phyloP scores from a whole-genome alignment of 2,329 filamentous ascomycete genomes.

The Sarocladiaceae sp. region DNA sequence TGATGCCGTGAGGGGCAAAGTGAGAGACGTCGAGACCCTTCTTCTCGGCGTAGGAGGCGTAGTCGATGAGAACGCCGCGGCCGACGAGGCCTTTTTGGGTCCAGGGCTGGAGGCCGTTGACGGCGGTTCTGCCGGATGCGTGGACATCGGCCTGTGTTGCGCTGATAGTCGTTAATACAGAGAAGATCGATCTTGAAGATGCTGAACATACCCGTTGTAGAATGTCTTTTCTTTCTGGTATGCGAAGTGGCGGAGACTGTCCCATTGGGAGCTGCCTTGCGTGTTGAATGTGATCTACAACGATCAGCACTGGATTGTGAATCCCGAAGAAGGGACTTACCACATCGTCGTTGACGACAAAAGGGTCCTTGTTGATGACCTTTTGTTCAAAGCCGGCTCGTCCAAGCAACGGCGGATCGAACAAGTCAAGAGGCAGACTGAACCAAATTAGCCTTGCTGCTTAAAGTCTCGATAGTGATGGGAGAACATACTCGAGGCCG shows the following conservation, averaged over 20 bases:
- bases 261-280: constrained; percentile 50
- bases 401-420: constrained; percentile 13
- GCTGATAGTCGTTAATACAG: not conserved
- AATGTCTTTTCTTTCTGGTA: not conserved
- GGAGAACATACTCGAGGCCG: constrained; percentile 12
- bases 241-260: constrained; percentile 40
- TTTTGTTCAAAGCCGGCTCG: constrained; percentile 14
- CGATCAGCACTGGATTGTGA: not conserved
- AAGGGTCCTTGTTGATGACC: constrained; percentile 13
- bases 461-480: not conserved
- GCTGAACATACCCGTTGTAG: not conserved
- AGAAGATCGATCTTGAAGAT: not conserved
- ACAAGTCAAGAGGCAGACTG: constrained; percentile 14
- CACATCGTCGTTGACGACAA: constrained; percentile 15
- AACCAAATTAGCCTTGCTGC: not conserved
- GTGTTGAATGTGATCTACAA: constrained; percentile 39
- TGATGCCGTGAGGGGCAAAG: constrained; percentile 25
- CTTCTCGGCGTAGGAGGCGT: constrained; percentile 4
- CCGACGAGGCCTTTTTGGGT: constrained; percentile 17
- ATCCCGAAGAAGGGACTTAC: constrained; percentile 6
- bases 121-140: not conserved
- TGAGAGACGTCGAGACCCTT: constrained; percentile 2
- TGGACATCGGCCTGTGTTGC: not conserved
- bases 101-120: constrained; percentile 13
- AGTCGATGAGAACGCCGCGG: constrained; percentile 13